Evolutionary conservation across 2,329 filamentous ascomycete genomes (phyloP).

Genomic region (Zarea fungicola): DNA sequence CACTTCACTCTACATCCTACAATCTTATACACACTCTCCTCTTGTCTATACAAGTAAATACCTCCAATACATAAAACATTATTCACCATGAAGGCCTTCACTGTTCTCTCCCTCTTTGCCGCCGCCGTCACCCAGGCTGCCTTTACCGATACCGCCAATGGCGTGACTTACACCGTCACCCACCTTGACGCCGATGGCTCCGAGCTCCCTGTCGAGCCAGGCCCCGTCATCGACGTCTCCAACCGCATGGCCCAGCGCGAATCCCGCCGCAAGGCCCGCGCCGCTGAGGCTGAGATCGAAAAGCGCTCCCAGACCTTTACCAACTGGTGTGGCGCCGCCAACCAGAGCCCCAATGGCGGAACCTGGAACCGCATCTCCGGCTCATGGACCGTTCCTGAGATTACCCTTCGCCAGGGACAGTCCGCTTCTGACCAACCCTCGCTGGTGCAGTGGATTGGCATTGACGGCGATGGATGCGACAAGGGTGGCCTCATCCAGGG

Average conservation of each 20-base stretch:
- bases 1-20: no score
- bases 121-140: background rate
- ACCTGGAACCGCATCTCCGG: background rate
- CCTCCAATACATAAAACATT: background rate
- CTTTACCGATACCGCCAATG: conserved; percentile 4
- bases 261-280: conserved; percentile 27
- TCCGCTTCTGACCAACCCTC: background rate
- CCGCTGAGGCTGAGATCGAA: conserved; percentile 32
- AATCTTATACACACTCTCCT: background rate
- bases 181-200: conserved; percentile 4
- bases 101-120: background rate
- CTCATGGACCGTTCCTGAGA: background rate
- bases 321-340: conserved; percentile 9
- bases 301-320: background rate
- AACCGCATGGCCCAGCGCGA: background rate
- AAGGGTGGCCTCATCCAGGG: conserved; percentile 1
- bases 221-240: background rate
- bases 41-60: background rate
- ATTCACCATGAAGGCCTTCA: conserved; percentile 1
- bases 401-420: background rate
- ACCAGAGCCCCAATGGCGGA: background rate
- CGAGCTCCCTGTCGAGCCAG: conserved; percentile 8
- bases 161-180: conserved; percentile 9
- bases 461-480: conserved; percentile 6
- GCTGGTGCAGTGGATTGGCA: conserved; percentile 6